A percentile compares a stretch with the other conserved stretches of the same genome.
phyloP scores from a whole-genome alignment of 2,329 filamentous ascomycete species.

The Aspergillus cejpii region DNA sequence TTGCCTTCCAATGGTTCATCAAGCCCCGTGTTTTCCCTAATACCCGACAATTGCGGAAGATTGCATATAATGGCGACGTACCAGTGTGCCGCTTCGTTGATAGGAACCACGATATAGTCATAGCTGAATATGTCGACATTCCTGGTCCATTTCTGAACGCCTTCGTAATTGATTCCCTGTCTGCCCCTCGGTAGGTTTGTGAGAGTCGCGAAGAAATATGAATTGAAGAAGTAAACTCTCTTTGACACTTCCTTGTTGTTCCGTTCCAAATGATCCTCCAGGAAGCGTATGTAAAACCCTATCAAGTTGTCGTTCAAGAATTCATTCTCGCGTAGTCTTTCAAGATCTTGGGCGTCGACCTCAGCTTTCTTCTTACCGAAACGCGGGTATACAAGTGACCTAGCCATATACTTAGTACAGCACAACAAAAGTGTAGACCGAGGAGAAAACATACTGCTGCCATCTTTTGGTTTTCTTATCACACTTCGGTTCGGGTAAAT shows the following conservation, averaged over 20 bases:
- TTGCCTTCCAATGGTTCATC: conserved; percentile 4
- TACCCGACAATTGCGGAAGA: conserved; percentile 54
- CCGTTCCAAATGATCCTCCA: conserved; percentile 56
- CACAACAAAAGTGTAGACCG: neutral
- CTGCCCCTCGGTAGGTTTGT: conserved; percentile 52
- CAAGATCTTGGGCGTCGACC: conserved; percentile 46
- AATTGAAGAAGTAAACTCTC: conserved; percentile 82
- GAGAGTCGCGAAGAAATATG: conserved; percentile 79
- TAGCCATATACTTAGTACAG: conserved; percentile 13
- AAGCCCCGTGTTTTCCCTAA: conserved; percentile 5
- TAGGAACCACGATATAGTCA: conserved; percentile 85
- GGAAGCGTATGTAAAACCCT: conserved; percentile 72
- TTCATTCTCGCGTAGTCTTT: conserved; percentile 71
- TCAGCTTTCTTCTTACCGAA: conserved; percentile 44
- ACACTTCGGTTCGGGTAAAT: conserved; percentile 4
- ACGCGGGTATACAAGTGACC: conserved; percentile 41
- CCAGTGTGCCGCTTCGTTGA: conserved; percentile 86
- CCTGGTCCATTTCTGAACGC: conserved; percentile 80
- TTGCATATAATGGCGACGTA: conserved; percentile 95
- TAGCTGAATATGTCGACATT: conserved; percentile 76
- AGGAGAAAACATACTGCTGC: conserved; percentile 13
- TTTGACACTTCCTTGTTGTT: conserved; percentile 51
- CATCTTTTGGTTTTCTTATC: conserved; percentile 17
- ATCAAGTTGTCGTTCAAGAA: conserved; percentile 92
- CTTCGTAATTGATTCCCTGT: conserved; percentile 68